Conservation (phyloP, 1,284 basidiomycete genomes). For the Trichosporon faecale region DNA sequence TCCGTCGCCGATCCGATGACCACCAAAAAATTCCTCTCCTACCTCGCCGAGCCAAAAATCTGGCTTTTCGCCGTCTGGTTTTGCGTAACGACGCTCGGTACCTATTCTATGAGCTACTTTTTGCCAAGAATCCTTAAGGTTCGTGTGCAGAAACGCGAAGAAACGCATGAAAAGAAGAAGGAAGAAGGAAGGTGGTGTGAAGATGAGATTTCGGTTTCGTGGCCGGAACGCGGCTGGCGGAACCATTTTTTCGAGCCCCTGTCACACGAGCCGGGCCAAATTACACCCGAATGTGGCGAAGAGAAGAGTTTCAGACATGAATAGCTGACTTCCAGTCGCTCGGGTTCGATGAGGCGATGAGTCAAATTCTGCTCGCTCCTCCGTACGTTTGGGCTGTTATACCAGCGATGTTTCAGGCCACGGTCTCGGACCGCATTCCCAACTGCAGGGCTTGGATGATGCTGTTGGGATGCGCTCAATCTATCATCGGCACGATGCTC, state of each 20-base stretch:
- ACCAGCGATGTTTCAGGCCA: slow-evolving; percentile 45
- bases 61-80: slow-evolving; percentile 54
- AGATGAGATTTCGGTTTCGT: no score
- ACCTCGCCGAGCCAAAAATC: slow-evolving; percentile 51
- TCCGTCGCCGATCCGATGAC: slow-evolving; percentile 50
- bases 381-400: slow-evolving; percentile 50
- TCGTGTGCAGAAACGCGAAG: neutral
- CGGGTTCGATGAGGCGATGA: slow-evolving; percentile 43
- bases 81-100: slow-evolving; percentile 29
- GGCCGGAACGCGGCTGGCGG: no score
- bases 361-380: slow-evolving; percentile 50
- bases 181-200: no score
- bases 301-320: slow-evolving; percentile 33
- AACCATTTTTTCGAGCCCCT: no score
- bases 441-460: neutral
- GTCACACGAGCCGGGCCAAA: no score
- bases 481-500: slow-evolving; percentile 15
- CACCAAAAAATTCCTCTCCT: slow-evolving; percentile 40
- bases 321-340: no score
- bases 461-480: neutral
- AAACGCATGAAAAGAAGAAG: neutral
- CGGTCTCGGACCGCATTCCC: slow-evolving; percentile 34
- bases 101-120: slow-evolving; percentile 44
- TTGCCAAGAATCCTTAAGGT: slow-evolving; percentile 46
- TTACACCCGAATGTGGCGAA: no score